phyloP scores from a whole-genome alignment of 805 yeast genomes.

The Wickerhamomyces rabaulensis region DNA sequence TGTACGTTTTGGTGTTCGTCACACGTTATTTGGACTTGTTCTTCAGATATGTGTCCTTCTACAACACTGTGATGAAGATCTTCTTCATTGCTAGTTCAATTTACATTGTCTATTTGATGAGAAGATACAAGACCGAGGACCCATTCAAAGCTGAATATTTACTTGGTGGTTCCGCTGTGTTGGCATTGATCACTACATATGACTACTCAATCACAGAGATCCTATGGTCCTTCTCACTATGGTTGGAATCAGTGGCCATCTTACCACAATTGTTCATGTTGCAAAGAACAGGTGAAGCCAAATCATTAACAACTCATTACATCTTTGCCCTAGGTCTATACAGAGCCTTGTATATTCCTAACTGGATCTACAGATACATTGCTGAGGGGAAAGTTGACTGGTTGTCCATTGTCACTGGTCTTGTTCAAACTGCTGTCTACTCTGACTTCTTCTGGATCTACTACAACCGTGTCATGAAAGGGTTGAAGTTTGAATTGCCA shows the following conservation, averaged over 20 bases:
- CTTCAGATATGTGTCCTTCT: slow-evolving; percentile 53
- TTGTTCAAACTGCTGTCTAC: slow-evolving; percentile 81
- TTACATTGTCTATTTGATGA: slow-evolving; percentile 71
- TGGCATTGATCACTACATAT: slow-evolving; percentile 61
- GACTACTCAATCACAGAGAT: slow-evolving; percentile 58
- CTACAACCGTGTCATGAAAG: slow-evolving; percentile 75
- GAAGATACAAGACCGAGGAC: slow-evolving; percentile 39
- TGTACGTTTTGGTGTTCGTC: slow-evolving; percentile 68
- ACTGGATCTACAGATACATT: slow-evolving; percentile 87
- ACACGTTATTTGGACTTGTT: slow-evolving; percentile 56
- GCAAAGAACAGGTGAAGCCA: slow-evolving; percentile 85
- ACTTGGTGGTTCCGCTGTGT: slow-evolving; percentile 52
- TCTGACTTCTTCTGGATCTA: slow-evolving; percentile 95
- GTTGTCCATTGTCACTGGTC: slow-evolving; percentile 71
- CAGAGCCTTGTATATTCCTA: slow-evolving; percentile 85
- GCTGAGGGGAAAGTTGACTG: slow-evolving; percentile 59
- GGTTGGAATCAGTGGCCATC: slow-evolving; percentile 92
- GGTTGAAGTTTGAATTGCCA: slow-evolving; percentile 72
- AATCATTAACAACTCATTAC: slow-evolving; percentile 83
- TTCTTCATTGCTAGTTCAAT: slow-evolving; percentile 72
- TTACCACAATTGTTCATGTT: slow-evolving; percentile 89
- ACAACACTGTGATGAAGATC: slow-evolving; percentile 77
- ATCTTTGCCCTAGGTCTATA: slow-evolving; percentile 90
- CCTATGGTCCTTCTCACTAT: slow-evolving; percentile 82
- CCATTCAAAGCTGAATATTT: slow-evolving; percentile 73